Percentiles rank a stretch among this genome's conserved stretches.
Evolutionary conservation across 768 basidiomycete genomes (phyloP).

Genomic region (Boletus pseudopeckii): DNA sequence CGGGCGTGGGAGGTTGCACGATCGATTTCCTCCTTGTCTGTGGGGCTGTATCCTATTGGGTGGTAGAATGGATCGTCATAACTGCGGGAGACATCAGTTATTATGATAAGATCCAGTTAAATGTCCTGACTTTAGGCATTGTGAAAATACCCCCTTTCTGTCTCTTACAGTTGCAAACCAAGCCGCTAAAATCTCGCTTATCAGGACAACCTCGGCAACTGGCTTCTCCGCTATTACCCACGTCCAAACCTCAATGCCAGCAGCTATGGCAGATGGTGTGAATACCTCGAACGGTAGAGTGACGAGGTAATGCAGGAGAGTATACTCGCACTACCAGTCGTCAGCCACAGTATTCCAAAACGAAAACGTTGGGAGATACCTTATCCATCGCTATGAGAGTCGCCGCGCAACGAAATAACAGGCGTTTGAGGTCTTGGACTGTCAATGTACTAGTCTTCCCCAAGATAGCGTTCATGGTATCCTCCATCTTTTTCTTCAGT

Average conservation of each 20-base stretch:
- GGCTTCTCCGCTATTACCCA: slow-evolving; percentile 91
- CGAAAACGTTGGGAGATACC: slow-evolving; percentile 35
- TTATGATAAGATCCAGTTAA: neutral
- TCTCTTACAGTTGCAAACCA: slow-evolving; percentile 83
- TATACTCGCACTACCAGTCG: slow-evolving; percentile 69
- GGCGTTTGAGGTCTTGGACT: slow-evolving; percentile 76
- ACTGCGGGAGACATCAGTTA: slow-evolving; percentile 41
- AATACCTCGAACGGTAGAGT: slow-evolving; percentile 85
- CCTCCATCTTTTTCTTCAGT: slow-evolving; percentile 64
- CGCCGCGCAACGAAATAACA: slow-evolving; percentile 85
- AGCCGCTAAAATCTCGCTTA: slow-evolving; percentile 80
- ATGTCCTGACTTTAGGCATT: slow-evolving; percentile 65
- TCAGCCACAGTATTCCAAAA: slow-evolving; percentile 3
- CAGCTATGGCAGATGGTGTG: slow-evolving; percentile 79
- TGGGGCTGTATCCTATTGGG: slow-evolving; percentile 85
- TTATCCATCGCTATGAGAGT: slow-evolving; percentile 66
- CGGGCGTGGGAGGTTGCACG: slow-evolving; percentile 65
- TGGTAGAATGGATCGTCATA: slow-evolving; percentile 85
- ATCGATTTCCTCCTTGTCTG: slow-evolving; percentile 80
- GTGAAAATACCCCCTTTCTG: slow-evolving; percentile 81
- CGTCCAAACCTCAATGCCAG: slow-evolving; percentile 93
- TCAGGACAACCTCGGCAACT: slow-evolving; percentile 74
- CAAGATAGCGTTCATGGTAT: slow-evolving; percentile 64
- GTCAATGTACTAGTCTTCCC: slow-evolving; percentile 70
- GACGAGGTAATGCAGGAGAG: slow-evolving; percentile 84